Base-by-base conservation (phyloP, 371 early-diverging fungal species). In the Actinomortierella ambigua region DNA sequence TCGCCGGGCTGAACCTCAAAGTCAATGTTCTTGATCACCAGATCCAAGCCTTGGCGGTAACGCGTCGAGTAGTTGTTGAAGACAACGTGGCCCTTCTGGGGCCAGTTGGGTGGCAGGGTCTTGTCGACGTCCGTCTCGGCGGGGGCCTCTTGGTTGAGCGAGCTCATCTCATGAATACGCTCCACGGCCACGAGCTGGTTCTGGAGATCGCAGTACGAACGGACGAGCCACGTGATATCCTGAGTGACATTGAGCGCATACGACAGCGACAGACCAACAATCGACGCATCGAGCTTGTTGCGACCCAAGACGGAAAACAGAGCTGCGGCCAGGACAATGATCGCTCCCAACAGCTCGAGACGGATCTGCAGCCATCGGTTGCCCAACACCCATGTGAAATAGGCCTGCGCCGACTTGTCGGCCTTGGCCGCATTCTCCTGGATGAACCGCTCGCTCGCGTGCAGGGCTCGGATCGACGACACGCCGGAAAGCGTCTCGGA, bases 21-120 rank as follows among this genome's bases (percentile, higher is more conserved):
- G 8, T 53, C 48, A 23, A 65, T 86, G 54, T 87, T 77, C 47
- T 83, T 82, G 51, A 96, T 67, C 1, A 93, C 95, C 0, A 90
- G 81, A 6, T 83, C 81, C 57, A 94, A 78, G 3, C 88, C 93
- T 42, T 86, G 85, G 4, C 92, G 87, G 61, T 97, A 97, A 50
- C 88, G 83, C 34, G 93, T 85, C 34, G 86, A 79, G 56, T 92
- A 88, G 65, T 90, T 84, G 44, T 82, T 69, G 77, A 95, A 87
- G 56, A 88, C 88, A 52, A 95, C 83, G 22, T 82, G 76, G 40
- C 95, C 90, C 39, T 87, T 76, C 20, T 76, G 76, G 1, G 93
- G 93, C 93, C 93, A 93, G 53, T 61, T 61, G 41, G 63, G 54
- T 3, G 61, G 57, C 1, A 85, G 79, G 5, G 49, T 65, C 77